Evolutionary conservation across 2,329 filamentous ascomycete genomes (phyloP).

Genomic region (Dothistroma pini): DNA sequence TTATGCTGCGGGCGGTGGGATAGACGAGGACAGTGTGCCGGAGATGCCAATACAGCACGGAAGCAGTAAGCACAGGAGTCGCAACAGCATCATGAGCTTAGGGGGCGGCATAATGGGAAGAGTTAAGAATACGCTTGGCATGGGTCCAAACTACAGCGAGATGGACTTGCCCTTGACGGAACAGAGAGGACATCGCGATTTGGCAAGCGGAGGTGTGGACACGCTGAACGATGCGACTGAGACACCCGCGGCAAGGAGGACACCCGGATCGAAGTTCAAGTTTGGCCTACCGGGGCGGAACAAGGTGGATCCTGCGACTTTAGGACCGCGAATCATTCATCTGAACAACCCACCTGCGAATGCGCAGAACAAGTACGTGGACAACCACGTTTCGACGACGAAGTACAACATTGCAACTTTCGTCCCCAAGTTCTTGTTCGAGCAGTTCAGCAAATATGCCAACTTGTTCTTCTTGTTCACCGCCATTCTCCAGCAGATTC

Average conservation of each 20-base stretch:
- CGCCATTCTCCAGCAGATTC: constrained; percentile 89
- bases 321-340: constrained; percentile 88
- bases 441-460: constrained; percentile 99
- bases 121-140: constrained; percentile 86
- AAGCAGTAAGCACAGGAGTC: constrained; percentile 48
- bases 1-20: constrained; percentile 64
- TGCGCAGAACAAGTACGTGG: constrained; percentile 79
- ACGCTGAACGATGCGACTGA: constrained; percentile 14
- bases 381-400: constrained; percentile 95
- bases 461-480: constrained; percentile 99
- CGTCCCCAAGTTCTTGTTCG: constrained; percentile 92
- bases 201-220: constrained; percentile 12
- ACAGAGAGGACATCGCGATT: constrained; percentile 46
- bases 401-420: constrained; percentile 97
- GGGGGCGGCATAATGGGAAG: constrained; percentile 83
- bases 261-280: constrained; percentile 75
- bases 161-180: constrained; percentile 98
- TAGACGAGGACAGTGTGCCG: constrained; percentile 54
- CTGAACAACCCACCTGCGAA: constrained; percentile 97
- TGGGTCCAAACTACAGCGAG: constrained; percentile 84
- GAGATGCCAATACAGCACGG: constrained; percentile 53
- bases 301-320: constrained; percentile 79
- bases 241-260: constrained; percentile 45
- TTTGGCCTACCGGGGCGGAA: constrained; percentile 77
- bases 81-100: constrained; percentile 84